phyloP scores from a whole-genome alignment of 768 basidiomycete genomes.

The Asterophora lycoperdoides region DNA sequence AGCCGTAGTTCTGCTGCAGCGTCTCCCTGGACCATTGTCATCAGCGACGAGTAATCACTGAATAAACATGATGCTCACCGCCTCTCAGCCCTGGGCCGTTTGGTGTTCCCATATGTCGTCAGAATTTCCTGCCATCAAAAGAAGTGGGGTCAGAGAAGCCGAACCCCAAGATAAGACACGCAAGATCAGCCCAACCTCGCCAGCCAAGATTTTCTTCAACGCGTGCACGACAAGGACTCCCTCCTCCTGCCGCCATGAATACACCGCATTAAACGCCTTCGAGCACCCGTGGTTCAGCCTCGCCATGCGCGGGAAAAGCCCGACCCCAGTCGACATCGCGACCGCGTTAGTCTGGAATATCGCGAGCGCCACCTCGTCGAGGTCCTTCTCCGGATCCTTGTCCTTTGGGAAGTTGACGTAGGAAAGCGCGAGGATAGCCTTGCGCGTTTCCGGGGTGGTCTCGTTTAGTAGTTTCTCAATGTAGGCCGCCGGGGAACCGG shows the following conservation, averaged over 20 bases:
- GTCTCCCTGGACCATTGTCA: constrained; percentile 36
- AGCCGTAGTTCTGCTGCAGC: constrained; percentile 49
- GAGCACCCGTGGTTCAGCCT: constrained; percentile 68
- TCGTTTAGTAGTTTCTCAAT: constrained; percentile 33
- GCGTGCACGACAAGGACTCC: constrained; percentile 52
- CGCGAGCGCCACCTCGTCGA: constrained; percentile 49
- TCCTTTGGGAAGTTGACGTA: constrained; percentile 48
- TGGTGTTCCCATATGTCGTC: constrained; percentile 59
- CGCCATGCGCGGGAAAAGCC: constrained; percentile 66
- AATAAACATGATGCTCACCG: constrained; percentile 33
- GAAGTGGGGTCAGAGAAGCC: constrained; percentile 1
- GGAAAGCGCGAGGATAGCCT: constrained; percentile 51
- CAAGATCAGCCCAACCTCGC: constrained; percentile 36
- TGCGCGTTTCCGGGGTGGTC: constrained; percentile 29
- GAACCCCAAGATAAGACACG: too few relatives aligned
- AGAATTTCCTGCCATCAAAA: constrained; percentile 46
- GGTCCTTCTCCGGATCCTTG: constrained; percentile 32
- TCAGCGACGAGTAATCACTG: background rate
- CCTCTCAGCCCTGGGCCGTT: constrained; percentile 46
- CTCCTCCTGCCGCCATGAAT: constrained; percentile 53
- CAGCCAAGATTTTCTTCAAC: constrained; percentile 46
- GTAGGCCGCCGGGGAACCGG: constrained; percentile 41
- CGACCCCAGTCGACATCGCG: constrained; percentile 46
- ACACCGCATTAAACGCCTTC: constrained; percentile 62
- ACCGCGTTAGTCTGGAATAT: constrained; percentile 69